phyloP scores from a whole-genome alignment of 495 filamentous ascomycete genomes.

The Daldinia caldariorum region DNA sequence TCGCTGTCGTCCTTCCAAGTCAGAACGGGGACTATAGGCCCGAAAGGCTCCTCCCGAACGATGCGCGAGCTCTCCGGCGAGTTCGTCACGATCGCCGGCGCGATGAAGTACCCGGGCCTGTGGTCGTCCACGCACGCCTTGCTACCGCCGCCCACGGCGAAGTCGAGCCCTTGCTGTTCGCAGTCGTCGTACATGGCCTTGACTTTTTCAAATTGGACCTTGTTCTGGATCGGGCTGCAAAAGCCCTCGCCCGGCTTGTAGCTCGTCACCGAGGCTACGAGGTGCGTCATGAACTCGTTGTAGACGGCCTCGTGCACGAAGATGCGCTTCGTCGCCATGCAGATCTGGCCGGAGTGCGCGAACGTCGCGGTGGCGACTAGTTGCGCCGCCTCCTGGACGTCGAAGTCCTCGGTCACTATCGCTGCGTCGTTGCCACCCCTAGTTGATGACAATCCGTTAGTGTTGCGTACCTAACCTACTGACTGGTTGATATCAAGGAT shows the following conservation, averaged over 20 bases:
- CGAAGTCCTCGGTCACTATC: background rate
- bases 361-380: background rate
- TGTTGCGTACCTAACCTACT: too few species aligned
- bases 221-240: background rate
- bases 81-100: background rate
- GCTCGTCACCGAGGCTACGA: background rate
- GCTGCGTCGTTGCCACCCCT: background rate
- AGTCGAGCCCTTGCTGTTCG: background rate
- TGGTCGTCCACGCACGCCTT: background rate
- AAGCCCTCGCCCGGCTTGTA: slow-evolving; percentile 1
- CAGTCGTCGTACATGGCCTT: background rate
- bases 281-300: background rate
- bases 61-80: background rate
- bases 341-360: background rate
- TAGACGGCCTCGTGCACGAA: background rate
- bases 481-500: too few species aligned
- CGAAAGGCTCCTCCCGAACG: background rate
- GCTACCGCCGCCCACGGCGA: background rate
- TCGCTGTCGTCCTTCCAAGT: background rate
- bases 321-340: background rate
- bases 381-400: background rate
- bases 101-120: background rate
- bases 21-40: background rate
- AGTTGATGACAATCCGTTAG: background rate
- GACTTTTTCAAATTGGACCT: background rate